Conservation (phyloP, 108 stramenopile genomes). For the Cyclotella choctawhatcheeana region DNA sequence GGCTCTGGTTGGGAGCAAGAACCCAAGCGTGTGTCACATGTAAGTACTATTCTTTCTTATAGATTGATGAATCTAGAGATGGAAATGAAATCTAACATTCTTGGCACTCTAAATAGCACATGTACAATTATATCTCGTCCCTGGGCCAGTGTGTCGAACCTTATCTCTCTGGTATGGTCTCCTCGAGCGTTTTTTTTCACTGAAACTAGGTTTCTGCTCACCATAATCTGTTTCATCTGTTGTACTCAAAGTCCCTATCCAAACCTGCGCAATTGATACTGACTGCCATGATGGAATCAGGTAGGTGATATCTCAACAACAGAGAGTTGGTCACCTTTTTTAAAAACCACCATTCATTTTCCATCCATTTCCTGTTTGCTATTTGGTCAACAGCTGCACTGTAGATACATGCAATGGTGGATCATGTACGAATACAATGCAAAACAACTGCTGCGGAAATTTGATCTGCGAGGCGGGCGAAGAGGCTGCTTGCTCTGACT, state of each 20-base stretch:
- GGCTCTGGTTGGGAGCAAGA: not conserved
- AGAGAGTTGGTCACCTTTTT: no score
- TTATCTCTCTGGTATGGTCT: not conserved
- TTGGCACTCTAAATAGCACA: not conserved
- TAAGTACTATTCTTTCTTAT: not conserved
- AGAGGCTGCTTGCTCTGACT: not conserved
- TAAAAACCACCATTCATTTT: no score
- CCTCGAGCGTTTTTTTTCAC: no score
- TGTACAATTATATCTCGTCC: conserved; percentile 1
- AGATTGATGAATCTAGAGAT: not conserved
- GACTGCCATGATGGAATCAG: conserved; percentile 31
- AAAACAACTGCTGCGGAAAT: conserved; percentile 19
- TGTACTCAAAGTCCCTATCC: not conserved
- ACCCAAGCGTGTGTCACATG: not conserved
- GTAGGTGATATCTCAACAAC: no score
- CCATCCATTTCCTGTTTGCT: no score
- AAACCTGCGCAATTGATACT: not conserved
- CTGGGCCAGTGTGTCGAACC: not conserved
- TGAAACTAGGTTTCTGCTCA: not conserved
- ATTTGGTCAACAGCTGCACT: conserved; percentile 28
- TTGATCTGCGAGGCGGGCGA: conserved; percentile 19
- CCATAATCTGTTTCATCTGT: not conserved
- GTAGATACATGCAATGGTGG: conserved; percentile 11
- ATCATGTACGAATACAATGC: conserved; percentile 13
- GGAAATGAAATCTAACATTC: not conserved